Evolutionary conservation across 1,284 basidiomycete genomes (phyloP).

Genomic region (Sanghuangporus sanghuang): DNA sequence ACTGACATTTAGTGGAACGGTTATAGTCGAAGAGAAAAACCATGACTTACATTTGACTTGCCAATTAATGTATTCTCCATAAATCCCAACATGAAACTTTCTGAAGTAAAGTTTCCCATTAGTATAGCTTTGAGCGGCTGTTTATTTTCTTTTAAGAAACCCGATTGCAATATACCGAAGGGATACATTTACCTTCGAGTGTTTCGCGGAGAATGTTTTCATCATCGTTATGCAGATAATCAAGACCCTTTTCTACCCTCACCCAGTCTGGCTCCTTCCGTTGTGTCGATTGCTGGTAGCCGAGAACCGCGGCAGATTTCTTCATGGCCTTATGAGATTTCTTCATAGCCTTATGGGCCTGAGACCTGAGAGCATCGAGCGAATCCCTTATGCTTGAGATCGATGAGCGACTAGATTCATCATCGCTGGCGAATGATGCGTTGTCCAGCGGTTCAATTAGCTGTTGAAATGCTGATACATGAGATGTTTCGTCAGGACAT

Average conservation of each 20-base stretch:
- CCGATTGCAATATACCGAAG: background rate
- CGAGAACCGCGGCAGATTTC: background rate
- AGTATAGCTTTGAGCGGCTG: background rate
- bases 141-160: background rate
- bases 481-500: background rate
- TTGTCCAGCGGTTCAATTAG: background rate
- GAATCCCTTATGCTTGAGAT: background rate
- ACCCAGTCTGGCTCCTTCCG: background rate
- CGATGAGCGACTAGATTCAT: too few relatives aligned
- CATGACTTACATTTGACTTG: background rate
- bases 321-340: background rate
- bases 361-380: background rate
- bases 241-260: background rate
- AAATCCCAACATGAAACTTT: background rate
- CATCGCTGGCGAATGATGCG: too few relatives aligned
- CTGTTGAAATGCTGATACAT: background rate
- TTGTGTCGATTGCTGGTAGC: background rate
- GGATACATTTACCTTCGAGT: background rate
- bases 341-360: background rate
- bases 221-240: background rate
- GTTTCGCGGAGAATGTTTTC: background rate
- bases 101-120: slow-evolving; percentile 1
- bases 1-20: background rate
- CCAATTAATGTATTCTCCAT: background rate
- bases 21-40: background rate